phyloP scores from a whole-genome alignment of 352 stramenopile species.

The Phytophthora tubulina region DNA sequence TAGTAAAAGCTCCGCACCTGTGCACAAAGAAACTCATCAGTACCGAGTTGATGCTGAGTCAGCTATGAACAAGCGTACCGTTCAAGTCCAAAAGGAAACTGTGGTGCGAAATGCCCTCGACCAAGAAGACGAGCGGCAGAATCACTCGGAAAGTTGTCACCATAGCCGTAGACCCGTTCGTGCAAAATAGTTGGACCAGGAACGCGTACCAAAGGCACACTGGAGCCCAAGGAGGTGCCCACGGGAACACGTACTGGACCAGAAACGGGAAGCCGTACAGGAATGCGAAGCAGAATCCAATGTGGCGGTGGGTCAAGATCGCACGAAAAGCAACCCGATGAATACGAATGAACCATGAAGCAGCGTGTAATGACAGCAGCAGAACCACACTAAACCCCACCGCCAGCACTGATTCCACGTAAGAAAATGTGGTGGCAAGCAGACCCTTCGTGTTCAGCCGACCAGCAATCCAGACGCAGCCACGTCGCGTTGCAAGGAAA shows the following conservation, averaged over 20 bases:
- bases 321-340: slow-evolving; percentile 85
- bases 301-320: slow-evolving; percentile 85
- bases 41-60: neutral
- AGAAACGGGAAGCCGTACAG: slow-evolving; percentile 89
- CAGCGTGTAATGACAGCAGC: slow-evolving; percentile 71
- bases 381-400: slow-evolving; percentile 77
- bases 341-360: slow-evolving; percentile 82
- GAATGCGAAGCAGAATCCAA: slow-evolving; percentile 90
- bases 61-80: slow-evolving; percentile 48
- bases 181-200: slow-evolving; percentile 90
- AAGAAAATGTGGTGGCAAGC: slow-evolving; percentile 49
- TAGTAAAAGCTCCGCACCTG: slow-evolving; percentile 83
- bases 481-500: slow-evolving; percentile 21
- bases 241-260: slow-evolving; percentile 90
- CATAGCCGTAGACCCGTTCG: slow-evolving; percentile 84
- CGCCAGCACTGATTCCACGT: slow-evolving; percentile 74
- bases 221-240: slow-evolving; percentile 87
- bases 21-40: slow-evolving; percentile 12
- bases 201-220: slow-evolving; percentile 93
- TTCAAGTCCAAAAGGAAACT: slow-evolving; percentile 92
- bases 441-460: slow-evolving; percentile 62
- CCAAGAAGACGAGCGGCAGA: slow-evolving; percentile 84
- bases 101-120: slow-evolving; percentile 90
- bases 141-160: slow-evolving; percentile 88
- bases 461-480: slow-evolving; percentile 38